Percentiles rank a stretch among this genome's conserved stretches.
phyloP scores from a whole-genome alignment of 352 stramenopile genomes.

The Pythium insidiosum region DNA sequence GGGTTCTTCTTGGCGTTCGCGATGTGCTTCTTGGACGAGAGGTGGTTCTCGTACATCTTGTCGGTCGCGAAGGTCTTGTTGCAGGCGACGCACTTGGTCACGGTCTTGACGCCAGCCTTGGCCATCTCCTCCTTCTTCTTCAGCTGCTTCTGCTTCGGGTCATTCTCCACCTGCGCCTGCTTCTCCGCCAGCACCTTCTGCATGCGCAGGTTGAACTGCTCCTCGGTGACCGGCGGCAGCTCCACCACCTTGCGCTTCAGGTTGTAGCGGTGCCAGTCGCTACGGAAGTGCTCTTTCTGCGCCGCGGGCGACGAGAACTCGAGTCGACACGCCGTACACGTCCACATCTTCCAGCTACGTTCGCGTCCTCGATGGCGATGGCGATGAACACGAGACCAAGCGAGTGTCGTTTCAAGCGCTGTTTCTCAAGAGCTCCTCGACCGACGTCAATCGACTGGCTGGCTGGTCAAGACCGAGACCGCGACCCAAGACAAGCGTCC shows the following conservation, averaged over 20 bases:
- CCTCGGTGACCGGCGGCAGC: constrained; percentile 87
- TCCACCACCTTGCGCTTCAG: constrained; percentile 96
- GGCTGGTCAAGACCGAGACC: background rate
- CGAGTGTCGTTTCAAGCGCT: background rate
- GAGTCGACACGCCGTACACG: constrained; percentile 74
- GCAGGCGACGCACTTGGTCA: constrained; percentile 80
- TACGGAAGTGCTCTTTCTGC: constrained; percentile 91
- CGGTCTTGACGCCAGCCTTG: constrained; percentile 55
- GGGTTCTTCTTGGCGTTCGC: constrained; percentile 73
- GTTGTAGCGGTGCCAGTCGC: constrained; percentile 95
- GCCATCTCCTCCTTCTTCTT: constrained; percentile 58
- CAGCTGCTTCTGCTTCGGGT: constrained; percentile 70
- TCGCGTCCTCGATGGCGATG: background rate
- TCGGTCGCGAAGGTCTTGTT: constrained; percentile 78
- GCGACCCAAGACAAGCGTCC: background rate
- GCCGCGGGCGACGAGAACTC: constrained; percentile 46
- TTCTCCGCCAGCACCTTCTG: constrained; percentile 58
- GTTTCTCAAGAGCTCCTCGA: background rate
- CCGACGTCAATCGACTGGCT: background rate
- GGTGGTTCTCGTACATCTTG: constrained; percentile 83
- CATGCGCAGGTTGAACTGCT: constrained; percentile 80
- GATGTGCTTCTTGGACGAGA: constrained; percentile 81
- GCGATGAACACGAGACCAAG: too few relatives aligned
- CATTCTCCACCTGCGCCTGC: constrained; percentile 36
- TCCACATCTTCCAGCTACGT: constrained; percentile 38